phyloP scores from a whole-genome alignment of 2,329 filamentous ascomycete species.

The Orbilia oligospora region DNA sequence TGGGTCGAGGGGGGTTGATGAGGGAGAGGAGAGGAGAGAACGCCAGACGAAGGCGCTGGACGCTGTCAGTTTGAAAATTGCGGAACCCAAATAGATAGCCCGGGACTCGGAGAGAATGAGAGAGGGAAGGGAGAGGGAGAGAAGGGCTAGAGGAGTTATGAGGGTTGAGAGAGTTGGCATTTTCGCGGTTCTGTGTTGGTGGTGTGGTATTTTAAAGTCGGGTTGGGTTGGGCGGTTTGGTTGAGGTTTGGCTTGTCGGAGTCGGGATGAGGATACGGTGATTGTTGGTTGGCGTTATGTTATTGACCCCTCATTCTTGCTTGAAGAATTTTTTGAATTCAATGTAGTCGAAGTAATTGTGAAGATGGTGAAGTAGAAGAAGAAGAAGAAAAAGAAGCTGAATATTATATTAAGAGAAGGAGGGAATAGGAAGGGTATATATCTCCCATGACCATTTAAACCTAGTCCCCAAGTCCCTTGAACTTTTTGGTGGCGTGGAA shows the following conservation, averaged over 20 bases:
- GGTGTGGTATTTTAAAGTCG: conserved; percentile 20
- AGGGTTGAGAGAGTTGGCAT: conserved; percentile 43
- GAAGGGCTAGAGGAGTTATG: conserved; percentile 30
- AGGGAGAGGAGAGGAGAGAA: conserved; percentile 7
- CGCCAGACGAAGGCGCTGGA: conserved; percentile 57
- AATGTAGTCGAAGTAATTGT: too few relatives aligned
- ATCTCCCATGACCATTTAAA: conserved; percentile 27
- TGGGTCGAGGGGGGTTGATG: neutral
- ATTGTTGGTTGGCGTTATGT: neutral
- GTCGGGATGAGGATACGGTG: conserved; percentile 9
- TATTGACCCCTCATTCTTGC: conserved; percentile 4
- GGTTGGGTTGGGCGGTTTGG: too few relatives aligned
- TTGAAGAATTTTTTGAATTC: neutral
- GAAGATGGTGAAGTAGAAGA: too few relatives aligned
- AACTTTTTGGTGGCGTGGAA: conserved; percentile 1
- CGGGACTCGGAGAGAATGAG: conserved; percentile 48
- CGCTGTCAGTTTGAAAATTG: conserved; percentile 45
- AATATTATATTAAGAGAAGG: neutral
- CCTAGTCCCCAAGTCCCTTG: neutral
- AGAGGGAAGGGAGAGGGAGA: conserved; percentile 32
- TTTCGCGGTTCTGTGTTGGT: neutral
- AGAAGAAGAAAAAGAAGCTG: neutral
- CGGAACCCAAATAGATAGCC: conserved; percentile 48
- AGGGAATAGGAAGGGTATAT: conserved; percentile 38
- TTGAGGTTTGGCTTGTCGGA: conserved; percentile 4